Base-by-base conservation (phyloP, 495 filamentous ascomycete genomes). In the Parachaetomium inaequale region DNA sequence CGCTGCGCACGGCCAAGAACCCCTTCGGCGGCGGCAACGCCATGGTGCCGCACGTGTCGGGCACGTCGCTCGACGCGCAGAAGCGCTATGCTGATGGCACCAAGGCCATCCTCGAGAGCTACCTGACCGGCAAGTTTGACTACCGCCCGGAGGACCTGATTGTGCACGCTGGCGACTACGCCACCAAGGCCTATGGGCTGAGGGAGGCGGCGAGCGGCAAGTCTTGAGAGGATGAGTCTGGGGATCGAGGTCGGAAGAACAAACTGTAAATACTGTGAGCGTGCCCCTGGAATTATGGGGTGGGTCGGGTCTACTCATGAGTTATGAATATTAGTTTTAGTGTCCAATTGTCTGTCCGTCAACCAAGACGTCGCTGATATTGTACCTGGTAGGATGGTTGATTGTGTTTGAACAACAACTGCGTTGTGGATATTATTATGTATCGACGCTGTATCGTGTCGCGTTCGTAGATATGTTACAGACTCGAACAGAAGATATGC, bases 41-140 rank as follows among this genome's bases (percentile, higher is more conserved):
- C 77, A 98, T 92, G 89, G 92, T 96, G 55, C 91, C 94, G 52
- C 94, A 98, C 85, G 95, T 98, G 91, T 93, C 89, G 38, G 94
- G 94, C 71, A 98, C 94, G 61, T 95, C 92, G 57, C 88, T 98
- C 72, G 94, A 98, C 75, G 94, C 94, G 32, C 94, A 98, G 83
- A 87, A 93, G 83, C 85, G 94, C 59, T 98, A 98, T 71, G 91
- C 94, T 68, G 81, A 84, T 56, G 94, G 94, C 62, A 87, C 84
- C 74, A 96, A 97, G 89, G 69, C 77, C 64, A 97, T 98, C 74
- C 79, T 98, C 59, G 84, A 96, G 53, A 88, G 84, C 76, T 98
- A 98, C 84, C 90, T 96, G 74, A 84, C 81, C 64, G 93, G 93
- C 62, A 84, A 82, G 68, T 75, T 89, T 67, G 92, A 98, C 78